A percentile compares a stretch with the other conserved stretches of the same genome.
Conservation (phyloP, 352 stramenopile genomes). For the Saprolegnia parasitica region DNA sequence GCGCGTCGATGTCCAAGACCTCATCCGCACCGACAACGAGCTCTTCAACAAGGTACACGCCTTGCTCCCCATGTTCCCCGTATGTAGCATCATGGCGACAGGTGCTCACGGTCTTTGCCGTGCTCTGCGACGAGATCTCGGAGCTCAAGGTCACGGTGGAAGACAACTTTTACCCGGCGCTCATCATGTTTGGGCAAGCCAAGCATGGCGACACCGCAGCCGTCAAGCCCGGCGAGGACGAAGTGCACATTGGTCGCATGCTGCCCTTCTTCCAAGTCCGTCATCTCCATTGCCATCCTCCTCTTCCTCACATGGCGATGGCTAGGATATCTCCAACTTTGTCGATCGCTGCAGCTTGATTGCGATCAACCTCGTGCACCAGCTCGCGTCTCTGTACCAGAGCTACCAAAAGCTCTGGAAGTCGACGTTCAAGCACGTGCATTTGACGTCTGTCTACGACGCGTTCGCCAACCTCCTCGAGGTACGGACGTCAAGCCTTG, state of each 20-base stretch:
- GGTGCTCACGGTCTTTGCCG: constrained; percentile 75
- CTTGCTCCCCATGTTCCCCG: background rate
- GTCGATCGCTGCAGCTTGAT: constrained; percentile 85
- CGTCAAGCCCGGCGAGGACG: constrained; percentile 68
- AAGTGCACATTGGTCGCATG: constrained; percentile 82
- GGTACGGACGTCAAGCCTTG: constrained; percentile 28
- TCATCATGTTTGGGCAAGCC: constrained; percentile 86
- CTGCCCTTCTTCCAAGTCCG: constrained; percentile 76
- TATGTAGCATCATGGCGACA: background rate
- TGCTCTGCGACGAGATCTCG: constrained; percentile 86
- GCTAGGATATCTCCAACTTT: constrained; percentile 83
- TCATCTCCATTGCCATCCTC: background rate
- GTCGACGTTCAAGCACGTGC: constrained; percentile 82
- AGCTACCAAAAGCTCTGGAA: constrained; percentile 86
- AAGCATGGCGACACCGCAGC: constrained; percentile 62
- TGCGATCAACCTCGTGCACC: constrained; percentile 88
- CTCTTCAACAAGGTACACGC: constrained; percentile 77
- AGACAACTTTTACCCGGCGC: constrained; percentile 83
- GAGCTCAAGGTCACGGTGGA: constrained; percentile 87
- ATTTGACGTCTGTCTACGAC: constrained; percentile 77
- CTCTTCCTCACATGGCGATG: background rate
- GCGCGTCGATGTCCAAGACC: constrained; percentile 81
- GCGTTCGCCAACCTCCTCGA: constrained; percentile 71
- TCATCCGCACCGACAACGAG: constrained; percentile 87
- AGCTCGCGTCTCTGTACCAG: constrained; percentile 82